A percentile compares a stretch with the other conserved stretches of the same genome.
Evolutionary conservation across 2,329 filamentous ascomycete genomes (phyloP).

Genomic region (Ophiostoma australiae): DNA sequence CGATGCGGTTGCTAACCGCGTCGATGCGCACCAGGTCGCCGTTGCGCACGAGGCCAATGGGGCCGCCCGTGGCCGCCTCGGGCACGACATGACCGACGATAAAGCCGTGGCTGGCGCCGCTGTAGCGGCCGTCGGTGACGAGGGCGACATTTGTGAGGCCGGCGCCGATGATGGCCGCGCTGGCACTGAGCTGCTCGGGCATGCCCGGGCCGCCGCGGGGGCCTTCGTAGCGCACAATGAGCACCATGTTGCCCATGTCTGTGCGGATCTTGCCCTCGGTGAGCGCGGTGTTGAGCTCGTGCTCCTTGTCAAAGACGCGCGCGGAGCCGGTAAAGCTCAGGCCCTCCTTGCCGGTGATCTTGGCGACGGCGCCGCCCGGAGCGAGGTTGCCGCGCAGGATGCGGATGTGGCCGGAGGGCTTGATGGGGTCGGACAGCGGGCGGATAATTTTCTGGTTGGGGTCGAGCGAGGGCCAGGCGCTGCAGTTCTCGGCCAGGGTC

Average conservation of each 20-base stretch:
- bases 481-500: slow-evolving; percentile 76
- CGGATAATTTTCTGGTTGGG: slow-evolving; percentile 80
- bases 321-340: slow-evolving; percentile 74
- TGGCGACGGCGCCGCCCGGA: slow-evolving; percentile 83
- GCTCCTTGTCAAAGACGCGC: slow-evolving; percentile 81
- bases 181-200: slow-evolving; percentile 89
- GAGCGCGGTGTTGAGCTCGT: slow-evolving; percentile 69
- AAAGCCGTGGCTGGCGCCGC: slow-evolving; percentile 83
- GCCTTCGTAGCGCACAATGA: slow-evolving; percentile 90
- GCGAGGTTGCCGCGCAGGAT: slow-evolving; percentile 84
- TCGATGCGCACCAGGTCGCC: slow-evolving; percentile 85
- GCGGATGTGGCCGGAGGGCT: slow-evolving; percentile 78
- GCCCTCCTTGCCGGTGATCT: slow-evolving; percentile 95
- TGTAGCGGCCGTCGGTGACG: slow-evolving; percentile 88
- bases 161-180: slow-evolving; percentile 87
- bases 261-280: slow-evolving; percentile 50
- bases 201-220: slow-evolving; percentile 92
- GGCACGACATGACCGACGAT: slow-evolving; percentile 91
- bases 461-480: slow-evolving; percentile 68
- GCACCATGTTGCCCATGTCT: slow-evolving; percentile 69
- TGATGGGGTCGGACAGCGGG: slow-evolving; percentile 67
- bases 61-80: slow-evolving; percentile 82
- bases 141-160: slow-evolving; percentile 81
- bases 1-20: slow-evolving; percentile 73
- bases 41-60: slow-evolving; percentile 74